phyloP scores from a whole-genome alignment of 2,329 filamentous ascomycete species.

The Diaporthe eres region DNA sequence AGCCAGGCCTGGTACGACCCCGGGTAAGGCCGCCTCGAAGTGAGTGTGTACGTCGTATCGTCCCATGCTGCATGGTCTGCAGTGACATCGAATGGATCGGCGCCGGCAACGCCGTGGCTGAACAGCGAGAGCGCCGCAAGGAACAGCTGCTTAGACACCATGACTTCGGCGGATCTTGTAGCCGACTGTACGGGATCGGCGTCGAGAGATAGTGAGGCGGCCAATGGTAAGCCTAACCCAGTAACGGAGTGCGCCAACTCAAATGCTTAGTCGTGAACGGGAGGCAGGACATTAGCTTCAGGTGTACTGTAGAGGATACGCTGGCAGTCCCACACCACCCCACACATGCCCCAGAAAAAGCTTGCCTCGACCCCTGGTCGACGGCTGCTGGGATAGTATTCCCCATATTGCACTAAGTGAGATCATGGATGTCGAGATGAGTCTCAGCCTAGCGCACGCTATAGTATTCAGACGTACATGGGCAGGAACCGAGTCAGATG shows the following conservation, averaged over 20 bases:
- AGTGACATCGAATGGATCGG: background rate
- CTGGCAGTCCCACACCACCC: background rate
- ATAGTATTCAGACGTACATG: background rate
- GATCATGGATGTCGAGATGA: background rate
- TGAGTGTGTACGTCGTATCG: background rate
- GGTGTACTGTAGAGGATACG: background rate
- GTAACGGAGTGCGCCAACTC: background rate
- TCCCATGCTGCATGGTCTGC: background rate
- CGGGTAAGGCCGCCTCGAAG: background rate
- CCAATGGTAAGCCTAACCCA: background rate
- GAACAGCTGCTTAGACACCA: background rate
- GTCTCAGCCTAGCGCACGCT: background rate
- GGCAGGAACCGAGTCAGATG: background rate
- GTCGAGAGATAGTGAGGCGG: background rate
- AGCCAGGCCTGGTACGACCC: conserved; percentile 4
- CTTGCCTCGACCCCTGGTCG: background rate
- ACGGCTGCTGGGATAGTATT: background rate
- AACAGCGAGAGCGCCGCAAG: background rate
- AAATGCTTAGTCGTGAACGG: no score
- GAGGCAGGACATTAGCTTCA: background rate
- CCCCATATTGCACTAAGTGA: background rate
- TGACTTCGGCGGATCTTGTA: background rate
- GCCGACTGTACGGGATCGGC: background rate
- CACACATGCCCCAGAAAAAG: background rate
- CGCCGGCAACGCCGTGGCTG: background rate